Percentiles rank a stretch among this genome's conserved stretches.
Evolutionary conservation across 108 stramenopile genomes (phyloP).

Genomic region (Pinguiococcus pyrenoidosus): DNA sequence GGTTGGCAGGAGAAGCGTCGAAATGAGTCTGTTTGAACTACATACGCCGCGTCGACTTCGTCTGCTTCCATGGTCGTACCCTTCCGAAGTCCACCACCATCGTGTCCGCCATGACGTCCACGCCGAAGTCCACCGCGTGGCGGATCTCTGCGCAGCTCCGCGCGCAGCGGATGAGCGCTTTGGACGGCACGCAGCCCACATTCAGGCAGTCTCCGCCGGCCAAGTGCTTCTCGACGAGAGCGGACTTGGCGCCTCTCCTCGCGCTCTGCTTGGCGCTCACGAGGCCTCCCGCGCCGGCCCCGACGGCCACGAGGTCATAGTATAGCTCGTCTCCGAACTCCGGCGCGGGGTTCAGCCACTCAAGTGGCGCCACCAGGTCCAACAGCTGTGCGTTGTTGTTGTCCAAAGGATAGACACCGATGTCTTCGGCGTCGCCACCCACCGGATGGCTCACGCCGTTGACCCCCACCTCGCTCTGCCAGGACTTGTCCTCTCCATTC

Average conservation of each 20-base stretch:
- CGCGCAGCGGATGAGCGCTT: conserved; percentile 70
- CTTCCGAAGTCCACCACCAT: conserved; percentile 62
- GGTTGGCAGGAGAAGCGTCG: background rate
- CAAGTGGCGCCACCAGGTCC: conserved; percentile 50
- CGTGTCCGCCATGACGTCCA: conserved; percentile 39
- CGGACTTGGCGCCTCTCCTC: conserved; percentile 53
- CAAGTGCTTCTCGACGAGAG: conserved; percentile 64
- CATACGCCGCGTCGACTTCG: background rate
- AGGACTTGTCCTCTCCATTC: too few relatives aligned
- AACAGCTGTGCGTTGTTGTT: conserved; percentile 42
- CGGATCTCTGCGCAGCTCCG: conserved; percentile 46
- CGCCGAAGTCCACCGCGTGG: conserved; percentile 59
- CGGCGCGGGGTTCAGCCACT: conserved; percentile 37
- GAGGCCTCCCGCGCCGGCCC: conserved; percentile 59
- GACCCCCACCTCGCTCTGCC: too few relatives aligned
- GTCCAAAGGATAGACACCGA: conserved; percentile 58
- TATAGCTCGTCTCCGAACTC: too few relatives aligned
- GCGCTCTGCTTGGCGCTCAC: conserved; percentile 45
- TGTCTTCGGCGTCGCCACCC: too few relatives aligned
- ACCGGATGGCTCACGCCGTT: too few relatives aligned
- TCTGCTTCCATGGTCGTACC: background rate
- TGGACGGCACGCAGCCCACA: conserved; percentile 86
- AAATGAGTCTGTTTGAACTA: background rate
- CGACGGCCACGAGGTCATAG: conserved; percentile 79
- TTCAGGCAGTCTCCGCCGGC: conserved; percentile 80